Base-by-base conservation (phyloP, 2,329 filamentous ascomycete genomes). In the Cordyceps militaris region DNA sequence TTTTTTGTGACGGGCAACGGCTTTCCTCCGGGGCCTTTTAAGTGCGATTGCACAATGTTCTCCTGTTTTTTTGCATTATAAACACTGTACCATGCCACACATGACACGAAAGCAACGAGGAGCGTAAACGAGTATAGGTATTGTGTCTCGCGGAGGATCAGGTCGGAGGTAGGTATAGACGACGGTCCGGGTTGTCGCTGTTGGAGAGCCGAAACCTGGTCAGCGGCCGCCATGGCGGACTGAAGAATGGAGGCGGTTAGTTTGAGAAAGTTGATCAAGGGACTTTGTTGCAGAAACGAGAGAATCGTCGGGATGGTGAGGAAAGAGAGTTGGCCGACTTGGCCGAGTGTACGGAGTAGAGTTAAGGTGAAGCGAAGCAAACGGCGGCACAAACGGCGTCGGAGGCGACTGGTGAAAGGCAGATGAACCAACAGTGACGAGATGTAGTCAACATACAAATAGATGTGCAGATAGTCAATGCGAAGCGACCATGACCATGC, bases 11-110 rank as follows among this genome's bases (percentile, higher is more conserved):
- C 69, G n/a, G 91, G 91, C 56, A 97, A 77, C 34, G 91, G 91
- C 70, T 95, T 92, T 63, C 92, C 93, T 57, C 90, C 92, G 1
- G 92, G 91, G n/a, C 92, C 92, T 55, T 80, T 85, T 63, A 82
- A 72, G 32, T 71, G 76, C 23, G 77, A 80, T 54, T 71, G 70
- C 23, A 76, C 67, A 36, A 75, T 66, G 61, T 77, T 73, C 38
- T 80, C 78, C 58, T 77, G 74, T 55, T 74, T 78, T 62, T 75
- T 76, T 30, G 79, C 75, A 57, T 74, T 77, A 66, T 78, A 70
- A 43, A 83, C 74, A 66, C 79, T 82, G 68, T 82, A 78, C 61
- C 77, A 73, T 34, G 76, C 77, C 46, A 79, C 77, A 56, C 77
- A 70, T 40, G 74, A 62, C 60, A 83, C 71, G 64, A 84, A 82